Conservation (phyloP, 257 asterid species). For the Ilex aquifolium region DNA sequence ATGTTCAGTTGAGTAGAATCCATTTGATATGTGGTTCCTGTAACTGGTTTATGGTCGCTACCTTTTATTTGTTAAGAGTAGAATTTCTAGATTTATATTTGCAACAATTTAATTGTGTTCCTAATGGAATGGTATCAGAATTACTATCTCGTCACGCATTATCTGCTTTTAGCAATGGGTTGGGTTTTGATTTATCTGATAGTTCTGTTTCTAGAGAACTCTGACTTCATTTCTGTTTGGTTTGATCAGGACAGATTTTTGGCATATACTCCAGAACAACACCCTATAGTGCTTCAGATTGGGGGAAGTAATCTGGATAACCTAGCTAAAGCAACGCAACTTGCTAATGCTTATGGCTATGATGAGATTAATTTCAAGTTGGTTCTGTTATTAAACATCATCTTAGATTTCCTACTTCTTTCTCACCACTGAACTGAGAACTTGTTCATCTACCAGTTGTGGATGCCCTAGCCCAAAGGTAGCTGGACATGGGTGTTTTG, state of each 20-base stretch:
- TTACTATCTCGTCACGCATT: too few species aligned
- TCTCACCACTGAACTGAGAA: constrained; percentile 17
- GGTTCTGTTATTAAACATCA: constrained; percentile 20
- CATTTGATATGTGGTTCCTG: too few species aligned
- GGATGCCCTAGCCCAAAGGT: constrained; percentile 97
- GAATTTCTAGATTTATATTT: too few species aligned
- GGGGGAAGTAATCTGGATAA: constrained; percentile 89
- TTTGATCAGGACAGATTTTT: constrained; percentile 74
- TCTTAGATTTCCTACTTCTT: constrained; percentile 7
- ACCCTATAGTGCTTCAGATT: constrained; percentile 92
- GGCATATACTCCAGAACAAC: constrained; percentile 87
- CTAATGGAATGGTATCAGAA: too few species aligned
- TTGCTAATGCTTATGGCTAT: constrained; percentile 81
- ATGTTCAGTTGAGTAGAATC: too few species aligned
- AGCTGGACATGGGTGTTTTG: constrained; percentile 98
- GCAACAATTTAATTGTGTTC: too few species aligned
- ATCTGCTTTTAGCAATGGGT: too few species aligned
- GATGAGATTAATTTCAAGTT: constrained; percentile 95
- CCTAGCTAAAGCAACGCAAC: constrained; percentile 81
- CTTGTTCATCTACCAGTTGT: constrained; percentile 47
- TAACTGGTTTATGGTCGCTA: too few species aligned
- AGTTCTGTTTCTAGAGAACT: background rate
- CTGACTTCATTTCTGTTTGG: constrained; percentile 21
- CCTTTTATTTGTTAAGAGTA: too few species aligned
- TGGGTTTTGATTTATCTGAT: too few species aligned